phyloP scores from a whole-genome alignment of 768 basidiomycete species.

The Termitomyces sp. region DNA sequence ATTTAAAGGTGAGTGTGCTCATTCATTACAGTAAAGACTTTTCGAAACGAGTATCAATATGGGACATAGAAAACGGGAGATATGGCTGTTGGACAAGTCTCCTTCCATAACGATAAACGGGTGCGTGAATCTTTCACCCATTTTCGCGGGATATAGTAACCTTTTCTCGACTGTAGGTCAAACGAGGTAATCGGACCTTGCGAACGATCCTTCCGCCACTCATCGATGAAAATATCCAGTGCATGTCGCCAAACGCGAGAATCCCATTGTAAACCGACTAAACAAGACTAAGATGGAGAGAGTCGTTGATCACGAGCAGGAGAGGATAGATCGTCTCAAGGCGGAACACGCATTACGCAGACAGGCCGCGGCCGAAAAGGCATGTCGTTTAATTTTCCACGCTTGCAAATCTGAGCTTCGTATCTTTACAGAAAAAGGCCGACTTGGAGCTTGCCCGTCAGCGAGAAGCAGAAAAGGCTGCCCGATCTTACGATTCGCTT shows the following conservation, averaged over 20 bases:
- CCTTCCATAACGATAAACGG: conserved; percentile 88
- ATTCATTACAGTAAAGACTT: neutral
- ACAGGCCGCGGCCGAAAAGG: conserved; percentile 64
- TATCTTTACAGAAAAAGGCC: conserved; percentile 60
- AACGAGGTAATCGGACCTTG: conserved; percentile 51
- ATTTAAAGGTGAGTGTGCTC: conserved; percentile 68
- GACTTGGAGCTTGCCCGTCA: conserved; percentile 71
- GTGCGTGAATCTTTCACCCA: conserved; percentile 33
- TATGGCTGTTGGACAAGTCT: conserved; percentile 96
- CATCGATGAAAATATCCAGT: conserved; percentile 38
- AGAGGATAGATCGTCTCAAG: conserved; percentile 78
- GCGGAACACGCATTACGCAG: conserved; percentile 64
- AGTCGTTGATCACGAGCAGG: conserved; percentile 88
- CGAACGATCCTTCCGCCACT: neutral
- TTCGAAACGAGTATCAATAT: neutral
- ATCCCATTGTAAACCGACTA: conserved; percentile 85
- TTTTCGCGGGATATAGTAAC: neutral
- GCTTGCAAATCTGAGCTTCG: neutral
- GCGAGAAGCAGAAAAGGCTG: conserved; percentile 84
- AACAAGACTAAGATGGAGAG: conserved; percentile 90
- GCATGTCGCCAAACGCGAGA: conserved; percentile 77
- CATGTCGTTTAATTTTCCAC: conserved; percentile 21
- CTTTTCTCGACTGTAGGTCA: conserved; percentile 49
- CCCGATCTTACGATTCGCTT: conserved; percentile 81
- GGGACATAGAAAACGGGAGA: conserved; percentile 95